Evolutionary conservation across 768 basidiomycete species (phyloP).

Genomic region (Cystobasidium onofrii): DNA sequence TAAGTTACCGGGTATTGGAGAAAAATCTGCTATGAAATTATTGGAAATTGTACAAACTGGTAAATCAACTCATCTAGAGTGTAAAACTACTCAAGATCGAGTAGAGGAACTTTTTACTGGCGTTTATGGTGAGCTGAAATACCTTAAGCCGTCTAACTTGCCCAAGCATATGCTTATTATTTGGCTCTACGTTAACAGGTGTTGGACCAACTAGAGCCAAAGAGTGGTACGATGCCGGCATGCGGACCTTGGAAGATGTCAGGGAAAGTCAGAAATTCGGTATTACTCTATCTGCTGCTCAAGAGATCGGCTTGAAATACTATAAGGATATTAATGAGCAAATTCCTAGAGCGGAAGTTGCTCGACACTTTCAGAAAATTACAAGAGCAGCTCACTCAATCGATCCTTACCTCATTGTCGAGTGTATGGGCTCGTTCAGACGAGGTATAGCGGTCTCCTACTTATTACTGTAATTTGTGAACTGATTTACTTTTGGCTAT

Average conservation of each 20-base stretch:
- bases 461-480: too few species aligned
- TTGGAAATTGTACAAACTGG: constrained; percentile 36
- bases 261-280: constrained; percentile 53
- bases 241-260: constrained; percentile 70
- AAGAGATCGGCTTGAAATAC: constrained; percentile 49
- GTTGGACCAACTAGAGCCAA: constrained; percentile 57
- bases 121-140: constrained; percentile 4
- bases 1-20: constrained; percentile 26
- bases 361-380: constrained; percentile 63
- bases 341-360: constrained; percentile 76
- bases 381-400: constrained; percentile 63
- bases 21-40: constrained; percentile 32
- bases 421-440: constrained; percentile 88
- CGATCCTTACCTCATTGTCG: constrained; percentile 63
- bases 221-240: constrained; percentile 67
- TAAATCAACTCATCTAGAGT: constrained; percentile 13
- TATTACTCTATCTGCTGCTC: constrained; percentile 55
- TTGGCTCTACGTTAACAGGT: constrained; percentile 14
- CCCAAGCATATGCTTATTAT: too few species aligned
- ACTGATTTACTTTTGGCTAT: too few species aligned
- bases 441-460: neutral
- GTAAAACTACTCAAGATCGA: constrained; percentile 12
- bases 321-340: constrained; percentile 68
- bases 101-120: constrained; percentile 1
- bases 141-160: too few species aligned